phyloP scores from a whole-genome alignment of 2,329 filamentous ascomycete species.

The Colletotrichum shisoi region DNA sequence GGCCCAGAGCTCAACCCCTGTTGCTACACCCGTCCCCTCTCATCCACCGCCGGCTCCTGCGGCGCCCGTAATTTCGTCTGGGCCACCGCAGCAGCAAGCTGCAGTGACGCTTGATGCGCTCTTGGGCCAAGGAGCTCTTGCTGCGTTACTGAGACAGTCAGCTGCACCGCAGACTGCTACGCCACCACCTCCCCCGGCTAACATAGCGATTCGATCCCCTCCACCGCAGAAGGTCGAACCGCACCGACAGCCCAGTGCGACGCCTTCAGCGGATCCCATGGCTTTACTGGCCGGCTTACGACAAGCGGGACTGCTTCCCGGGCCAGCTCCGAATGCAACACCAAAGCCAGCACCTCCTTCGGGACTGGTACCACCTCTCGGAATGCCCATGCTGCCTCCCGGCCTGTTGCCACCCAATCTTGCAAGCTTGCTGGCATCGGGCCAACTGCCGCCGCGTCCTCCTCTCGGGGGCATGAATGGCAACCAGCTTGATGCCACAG shows the following conservation, averaged over 20 bases:
- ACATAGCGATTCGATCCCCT: conserved; percentile 59
- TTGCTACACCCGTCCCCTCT: conserved; percentile 51
- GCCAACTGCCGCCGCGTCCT: conserved; percentile 39
- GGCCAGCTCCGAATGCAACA: conserved; percentile 49
- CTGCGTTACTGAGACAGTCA: conserved; percentile 64
- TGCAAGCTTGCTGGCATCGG: conserved; percentile 49
- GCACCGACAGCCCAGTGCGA: conserved; percentile 49
- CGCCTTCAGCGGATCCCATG: conserved; percentile 58
- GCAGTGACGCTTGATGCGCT: conserved; percentile 64
- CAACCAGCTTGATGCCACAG: conserved; percentile 69
- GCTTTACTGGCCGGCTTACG: conserved; percentile 73
- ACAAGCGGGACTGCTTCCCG: conserved; percentile 70
- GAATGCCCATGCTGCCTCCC: conserved; percentile 43
- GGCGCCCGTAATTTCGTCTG: conserved; percentile 46
- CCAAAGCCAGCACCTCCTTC: conserved; percentile 46
- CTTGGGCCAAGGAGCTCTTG: conserved; percentile 67
- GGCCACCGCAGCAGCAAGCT: conserved; percentile 39
- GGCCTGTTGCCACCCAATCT: conserved; percentile 49
- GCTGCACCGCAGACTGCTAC: conserved; percentile 59
- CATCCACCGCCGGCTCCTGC: conserved; percentile 49
- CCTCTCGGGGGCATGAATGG: conserved; percentile 54
- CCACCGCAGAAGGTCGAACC: conserved; percentile 54
- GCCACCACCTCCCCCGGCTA: conserved; percentile 51
- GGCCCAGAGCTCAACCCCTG: conserved; percentile 53
- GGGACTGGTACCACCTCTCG: conserved; percentile 45